Evolutionary conservation across 768 basidiomycete genomes (phyloP).

Genomic region (Lactifluus subvellereus): DNA sequence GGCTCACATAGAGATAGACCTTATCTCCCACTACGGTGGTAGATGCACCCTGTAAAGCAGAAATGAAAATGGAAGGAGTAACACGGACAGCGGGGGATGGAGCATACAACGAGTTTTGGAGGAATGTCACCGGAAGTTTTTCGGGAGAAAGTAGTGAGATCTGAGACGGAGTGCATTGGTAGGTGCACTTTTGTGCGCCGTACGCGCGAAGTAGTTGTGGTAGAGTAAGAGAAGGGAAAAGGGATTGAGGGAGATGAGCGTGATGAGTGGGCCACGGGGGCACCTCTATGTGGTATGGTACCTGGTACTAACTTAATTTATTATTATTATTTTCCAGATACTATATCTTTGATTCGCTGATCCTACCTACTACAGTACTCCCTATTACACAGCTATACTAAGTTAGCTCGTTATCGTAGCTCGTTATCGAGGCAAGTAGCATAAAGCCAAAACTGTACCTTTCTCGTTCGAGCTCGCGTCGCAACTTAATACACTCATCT

Average conservation of each 20-base stretch:
- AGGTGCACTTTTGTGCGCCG: background rate
- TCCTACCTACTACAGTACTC: too few relatives aligned
- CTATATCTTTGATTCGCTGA: too few relatives aligned
- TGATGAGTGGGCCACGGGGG: background rate
- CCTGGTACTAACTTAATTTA: background rate
- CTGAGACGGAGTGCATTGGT: constrained; percentile 75
- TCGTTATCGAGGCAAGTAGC: too few relatives aligned
- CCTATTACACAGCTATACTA: too few relatives aligned
- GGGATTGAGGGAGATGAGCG: background rate
- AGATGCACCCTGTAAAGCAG: constrained; percentile 62
- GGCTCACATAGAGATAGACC: constrained; percentile 82
- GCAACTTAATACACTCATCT: background rate
- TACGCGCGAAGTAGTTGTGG: background rate
- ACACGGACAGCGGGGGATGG: background rate
- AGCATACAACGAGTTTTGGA: constrained; percentile 76
- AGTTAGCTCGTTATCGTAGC: too few relatives aligned
- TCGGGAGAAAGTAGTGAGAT: constrained; percentile 80
- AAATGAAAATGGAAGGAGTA: background rate
- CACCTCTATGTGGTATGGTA: background rate
- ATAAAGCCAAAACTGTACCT: background rate
- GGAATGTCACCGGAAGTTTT: constrained; percentile 84
- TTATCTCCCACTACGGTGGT: constrained; percentile 86
- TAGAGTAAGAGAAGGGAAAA: background rate
- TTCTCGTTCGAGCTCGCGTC: background rate
- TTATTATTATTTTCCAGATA: background rate